A percentile compares a stretch with the other conserved stretches of the same genome.
Conservation (phyloP, 2,329 filamentous ascomycete genomes). For the Penicillium sp. region DNA sequence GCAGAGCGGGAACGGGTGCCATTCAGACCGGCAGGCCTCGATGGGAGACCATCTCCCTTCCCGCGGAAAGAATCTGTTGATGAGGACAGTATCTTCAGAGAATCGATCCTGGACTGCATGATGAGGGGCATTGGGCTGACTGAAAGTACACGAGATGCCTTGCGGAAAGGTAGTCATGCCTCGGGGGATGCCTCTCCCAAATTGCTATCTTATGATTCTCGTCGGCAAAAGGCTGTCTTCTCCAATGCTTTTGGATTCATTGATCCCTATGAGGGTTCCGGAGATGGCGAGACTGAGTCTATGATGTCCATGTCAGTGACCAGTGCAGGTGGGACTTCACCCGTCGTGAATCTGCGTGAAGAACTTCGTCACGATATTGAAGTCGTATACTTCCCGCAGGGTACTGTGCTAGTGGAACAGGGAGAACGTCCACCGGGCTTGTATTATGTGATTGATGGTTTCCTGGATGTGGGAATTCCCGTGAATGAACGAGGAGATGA, state of each 20-base stretch:
- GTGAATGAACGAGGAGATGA: slow-evolving; percentile 62
- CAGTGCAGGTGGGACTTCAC: slow-evolving; percentile 63
- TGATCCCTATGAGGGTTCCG: slow-evolving; percentile 73
- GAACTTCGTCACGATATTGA: slow-evolving; percentile 92
- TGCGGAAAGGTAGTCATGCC: slow-evolving; percentile 63
- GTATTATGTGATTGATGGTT: slow-evolving; percentile 97
- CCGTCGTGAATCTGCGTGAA: slow-evolving; percentile 69
- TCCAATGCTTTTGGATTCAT: slow-evolving; percentile 91
- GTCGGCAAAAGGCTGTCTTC: slow-evolving; percentile 77
- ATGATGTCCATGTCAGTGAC: slow-evolving; percentile 70
- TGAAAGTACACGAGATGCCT: slow-evolving; percentile 63
- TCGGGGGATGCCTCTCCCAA: slow-evolving; percentile 86
- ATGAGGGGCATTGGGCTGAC: slow-evolving; percentile 90
- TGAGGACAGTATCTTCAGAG: slow-evolving; percentile 85
- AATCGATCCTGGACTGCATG: slow-evolving; percentile 91
- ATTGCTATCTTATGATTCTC: slow-evolving; percentile 81
- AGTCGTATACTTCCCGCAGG: slow-evolving; percentile 96
- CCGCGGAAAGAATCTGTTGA: slow-evolving; percentile 81
- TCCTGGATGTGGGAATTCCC: slow-evolving; percentile 90
- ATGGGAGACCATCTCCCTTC: slow-evolving; percentile 41
- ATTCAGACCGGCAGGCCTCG: slow-evolving; percentile 36
- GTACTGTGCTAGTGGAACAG: slow-evolving; percentile 91
- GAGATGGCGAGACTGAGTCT: slow-evolving; percentile 85
- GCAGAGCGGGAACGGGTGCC: slow-evolving; percentile 46
- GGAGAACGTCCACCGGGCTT: slow-evolving; percentile 94